Percentiles rank a stretch among this genome's conserved stretches.
Conservation (phyloP, 306 rosid species). For the Prunus padus region DNA sequence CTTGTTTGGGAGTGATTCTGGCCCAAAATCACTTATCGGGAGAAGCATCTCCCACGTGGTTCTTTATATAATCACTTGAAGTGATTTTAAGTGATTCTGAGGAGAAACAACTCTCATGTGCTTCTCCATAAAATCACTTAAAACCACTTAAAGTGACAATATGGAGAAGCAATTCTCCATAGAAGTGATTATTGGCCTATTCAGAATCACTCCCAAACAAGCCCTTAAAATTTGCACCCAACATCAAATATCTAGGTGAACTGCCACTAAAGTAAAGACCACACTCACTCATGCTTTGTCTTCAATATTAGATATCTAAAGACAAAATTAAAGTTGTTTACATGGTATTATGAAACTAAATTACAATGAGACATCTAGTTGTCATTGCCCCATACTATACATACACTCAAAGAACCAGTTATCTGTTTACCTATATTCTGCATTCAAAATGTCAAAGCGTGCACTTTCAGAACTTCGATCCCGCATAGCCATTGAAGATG, state of each 20-base stretch:
- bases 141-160: too few species aligned
- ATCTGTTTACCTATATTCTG: conserved; percentile 60
- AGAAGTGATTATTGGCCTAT: too few species aligned
- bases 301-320: background rate
- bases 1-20: too few species aligned
- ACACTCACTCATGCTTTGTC: background rate
- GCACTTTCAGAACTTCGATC: conserved; percentile 84
- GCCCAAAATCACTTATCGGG: too few species aligned
- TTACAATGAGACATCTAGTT: background rate
- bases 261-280: background rate
- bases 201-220: too few species aligned
- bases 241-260: background rate
- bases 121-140: too few species aligned
- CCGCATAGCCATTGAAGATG: conserved; percentile 89
- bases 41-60: too few species aligned
- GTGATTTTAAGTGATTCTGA: too few species aligned
- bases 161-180: too few species aligned
- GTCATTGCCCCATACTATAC: background rate
- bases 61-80: too few species aligned
- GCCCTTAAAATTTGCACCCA: background rate
- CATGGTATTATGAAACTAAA: background rate
- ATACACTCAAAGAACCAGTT: background rate
- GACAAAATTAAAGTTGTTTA: background rate
- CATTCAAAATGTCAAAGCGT: conserved; percentile 78
- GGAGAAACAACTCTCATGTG: too few species aligned